Base-by-base conservation (phyloP, 495 filamentous ascomycete genomes). In the Penicillium atrosanguineum region DNA sequence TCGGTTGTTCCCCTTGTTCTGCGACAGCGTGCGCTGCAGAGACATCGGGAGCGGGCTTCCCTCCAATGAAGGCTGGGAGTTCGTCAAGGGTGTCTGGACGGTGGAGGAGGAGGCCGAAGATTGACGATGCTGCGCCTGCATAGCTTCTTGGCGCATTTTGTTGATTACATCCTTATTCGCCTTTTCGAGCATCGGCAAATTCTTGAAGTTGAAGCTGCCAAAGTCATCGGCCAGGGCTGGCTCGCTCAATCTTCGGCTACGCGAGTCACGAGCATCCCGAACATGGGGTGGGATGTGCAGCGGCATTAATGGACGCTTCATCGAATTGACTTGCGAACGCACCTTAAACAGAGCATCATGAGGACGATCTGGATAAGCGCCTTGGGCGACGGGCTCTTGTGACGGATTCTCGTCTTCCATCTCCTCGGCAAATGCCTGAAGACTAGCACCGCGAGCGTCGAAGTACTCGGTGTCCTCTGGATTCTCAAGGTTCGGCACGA, bases 391-490 rank as follows among this genome's bases (percentile, higher is more conserved):
- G 18, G 85, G 77, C 14, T 65, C 57, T 23, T 68, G 72, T n/a
- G 89, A 87, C 2, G 89, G 85, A 25, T 74, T 71, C 62, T 95
- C 90, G 62, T 97, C 94, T 67, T 97, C 94, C 57, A 96, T 83
- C 65, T 98, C 94, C 58, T 95, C 90, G 15, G 87, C 83, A 64
- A 97, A 97, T 6, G 86, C 82, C 62, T 96, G 89, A 44, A 97
- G 72, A 6, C 87, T 93, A 19, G 94, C 94, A 25, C 94, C 94
- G 44, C 94, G 84, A 34, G 89, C 73, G 73, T 98, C 94, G 58
- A 98, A 98, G 62, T 98, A 98, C 60, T 98, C 94, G 0, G 94
- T 98, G 60, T 97, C 93, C 67, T 98, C 94, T 0, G 93, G 93
- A 55, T 98, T 91, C 61, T 95, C 90, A 4, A 87, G 84, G 26